Base-by-base conservation (phyloP, 2,329 filamentous ascomycete genomes). In the Incumbomyces delicatus region DNA sequence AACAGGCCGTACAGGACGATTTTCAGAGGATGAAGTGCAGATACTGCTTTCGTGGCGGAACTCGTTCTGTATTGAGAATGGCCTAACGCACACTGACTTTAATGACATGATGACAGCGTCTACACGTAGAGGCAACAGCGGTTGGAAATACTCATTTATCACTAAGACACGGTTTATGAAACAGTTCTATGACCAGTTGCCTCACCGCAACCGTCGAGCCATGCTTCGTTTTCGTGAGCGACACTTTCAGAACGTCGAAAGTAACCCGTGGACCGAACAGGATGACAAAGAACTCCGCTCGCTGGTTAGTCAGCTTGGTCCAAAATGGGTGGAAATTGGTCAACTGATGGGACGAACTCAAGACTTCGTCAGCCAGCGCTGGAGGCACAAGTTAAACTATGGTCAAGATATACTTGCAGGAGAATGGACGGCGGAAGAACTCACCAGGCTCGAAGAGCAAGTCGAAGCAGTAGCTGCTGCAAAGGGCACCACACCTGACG, bases 301-400 rank as follows among this genome's bases (percentile, higher is more conserved):
- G 4, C 56, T 70, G 6, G 49, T 60, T 37, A 46, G 51, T 6
- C 43, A 57, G 16, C 44, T 65, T 35, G 66, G 66, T 1, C 52
- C 62, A 2, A 66, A 65, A 51, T 69, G 57, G 51, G 58, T 61
- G 3, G 52, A 58, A 1, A 67, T 70, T 42, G 64, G 63, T 20
- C 63, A 59, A 41, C 46, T 63, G 6, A 47, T 70, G 31, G 63
- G 61, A 6, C 60, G 67, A 18, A 66, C 58, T 12, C 58, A 61
- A 18, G 67, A 70, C 45, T 64, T 68, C 48, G 66, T 69, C 16
- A 61, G 61, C 4, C 66, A 69, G 50, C 55, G 66, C 31, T 70
- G 66, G 66, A 64, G 65, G 44, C 68, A 69, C 45, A 60, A 59
- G 35, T 58, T 70, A 4, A 58, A 66, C 47, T 61, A 67, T 48